Evolutionary conservation across 805 yeast species (phyloP), one percentile per base, ranked within the genome.

Genomic region (Metschnikowia reukaufii): DNA sequence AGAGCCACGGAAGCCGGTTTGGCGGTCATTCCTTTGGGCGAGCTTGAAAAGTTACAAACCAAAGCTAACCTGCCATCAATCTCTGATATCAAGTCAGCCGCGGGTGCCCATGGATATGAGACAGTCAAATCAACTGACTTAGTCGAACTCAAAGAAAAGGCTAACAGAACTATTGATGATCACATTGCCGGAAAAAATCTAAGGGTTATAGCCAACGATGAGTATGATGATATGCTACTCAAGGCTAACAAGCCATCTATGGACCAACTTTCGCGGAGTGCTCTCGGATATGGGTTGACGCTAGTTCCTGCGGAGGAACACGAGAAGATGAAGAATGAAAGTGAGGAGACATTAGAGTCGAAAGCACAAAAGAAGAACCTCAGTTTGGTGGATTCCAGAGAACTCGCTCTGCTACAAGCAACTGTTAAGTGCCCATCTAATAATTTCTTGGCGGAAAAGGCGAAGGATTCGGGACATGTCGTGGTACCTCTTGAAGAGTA

Each of bases 261-360:
- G 30, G 66, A 62, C 23, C 51, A 56, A 25, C 57, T 72, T 13
- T 47, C 52, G 13, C 42, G 54, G 1, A 55, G 51, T 23, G 73
- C 74, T 3, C 44, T 48, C 1, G 50, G 49, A 2, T 58, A 61
- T 44, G 74, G 74, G 0, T 51, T 67, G 43, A 54, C 51, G 13
- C 58, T 67, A 19, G 33, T 65, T 3, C 49, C 68, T 4, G 34
- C 31, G 1, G 72, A 67, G 47, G 70, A 64, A 12, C 42, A 51
- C 13, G 47, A 43, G 4, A 36, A 46, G 8, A 36, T 66, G 41
- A 51, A 54, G 40, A 36, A 35, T 3, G 23, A 36, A 1, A 18
- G 31, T 5, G 42, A 20, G 4, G 54, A 53, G 31, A 21, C 50
- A 5, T 33, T 51, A 25, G 47, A 42, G 9, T 30, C 6, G 6